A percentile compares a stretch with the other conserved stretches of the same genome.
These are phyloP conservation scores for Hypoxylon sp. DNA, from an alignment of 2,329 filamentous ascomycete species.

Conservation along the genomic window DNA sequence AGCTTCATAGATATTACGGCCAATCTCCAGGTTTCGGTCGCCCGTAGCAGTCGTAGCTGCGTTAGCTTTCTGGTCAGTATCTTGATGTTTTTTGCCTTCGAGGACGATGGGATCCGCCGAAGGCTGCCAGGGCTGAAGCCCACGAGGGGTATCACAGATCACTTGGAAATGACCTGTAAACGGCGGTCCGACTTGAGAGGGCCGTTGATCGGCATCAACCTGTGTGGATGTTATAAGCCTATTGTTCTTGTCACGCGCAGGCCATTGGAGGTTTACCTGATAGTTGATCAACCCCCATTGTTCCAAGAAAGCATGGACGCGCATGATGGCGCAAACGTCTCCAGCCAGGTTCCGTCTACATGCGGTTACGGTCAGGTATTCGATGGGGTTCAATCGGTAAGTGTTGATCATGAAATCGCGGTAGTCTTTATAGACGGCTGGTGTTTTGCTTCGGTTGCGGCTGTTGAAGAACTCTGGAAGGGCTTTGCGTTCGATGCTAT, in stretches of 20 bases:
- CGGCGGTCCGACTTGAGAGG: slow-evolving; percentile 93
- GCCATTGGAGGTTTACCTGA: slow-evolving; percentile 71
- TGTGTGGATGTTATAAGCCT: slow-evolving; percentile 57
- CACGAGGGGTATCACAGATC: slow-evolving; percentile 93
- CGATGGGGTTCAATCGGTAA: slow-evolving; percentile 92
- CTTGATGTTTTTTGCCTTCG: slow-evolving; percentile 70
- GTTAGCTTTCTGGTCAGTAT: slow-evolving; percentile 80
- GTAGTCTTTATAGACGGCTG: slow-evolving; percentile 98
- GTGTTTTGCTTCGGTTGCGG: slow-evolving; percentile 97
- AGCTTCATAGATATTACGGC: slow-evolving; percentile 94
- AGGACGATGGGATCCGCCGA: slow-evolving; percentile 78
- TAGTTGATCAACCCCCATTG: slow-evolving; percentile 99
- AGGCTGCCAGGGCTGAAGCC: slow-evolving; percentile 94
- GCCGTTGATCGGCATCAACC: slow-evolving; percentile 96
- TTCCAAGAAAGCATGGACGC: slow-evolving; percentile 96
- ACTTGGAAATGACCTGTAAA: slow-evolving; percentile 98
- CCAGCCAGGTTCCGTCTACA: slow-evolving; percentile 95
- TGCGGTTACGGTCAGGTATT: slow-evolving; percentile 97
- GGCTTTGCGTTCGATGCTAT: slow-evolving; percentile 92
- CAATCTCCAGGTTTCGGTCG: slow-evolving; percentile 91
- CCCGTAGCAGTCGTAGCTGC: slow-evolving; percentile 76
- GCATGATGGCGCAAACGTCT: slow-evolving; percentile 99
- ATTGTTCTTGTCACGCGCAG: slow-evolving; percentile 13
- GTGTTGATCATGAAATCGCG: slow-evolving; percentile 99
- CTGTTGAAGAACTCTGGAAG: slow-evolving; percentile 99